Evolutionary conservation across 1,284 basidiomycete species (phyloP).

Genomic region (Cystobasidium sp.): DNA sequence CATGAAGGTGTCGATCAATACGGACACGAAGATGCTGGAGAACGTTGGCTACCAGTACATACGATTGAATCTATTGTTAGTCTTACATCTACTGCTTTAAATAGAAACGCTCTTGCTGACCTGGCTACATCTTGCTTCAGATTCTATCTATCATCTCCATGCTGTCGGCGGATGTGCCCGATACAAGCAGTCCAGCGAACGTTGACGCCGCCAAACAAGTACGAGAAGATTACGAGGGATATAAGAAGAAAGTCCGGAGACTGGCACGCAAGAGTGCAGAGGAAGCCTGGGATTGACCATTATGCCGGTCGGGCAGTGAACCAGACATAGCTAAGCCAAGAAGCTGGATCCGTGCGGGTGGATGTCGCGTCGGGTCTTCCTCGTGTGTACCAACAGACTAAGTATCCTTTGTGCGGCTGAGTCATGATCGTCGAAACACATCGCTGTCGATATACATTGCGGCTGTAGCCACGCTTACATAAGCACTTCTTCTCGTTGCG

Average conservation of each 20-base stretch:
- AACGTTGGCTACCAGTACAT: conserved; percentile 97
- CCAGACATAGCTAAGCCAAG: too few relatives aligned
- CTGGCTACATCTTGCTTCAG: conserved; percentile 60
- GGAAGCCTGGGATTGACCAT: conserved; percentile 65
- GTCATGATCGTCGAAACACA: too few relatives aligned
- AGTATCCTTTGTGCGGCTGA: background rate
- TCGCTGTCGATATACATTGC: too few relatives aligned
- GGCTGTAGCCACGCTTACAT: too few relatives aligned
- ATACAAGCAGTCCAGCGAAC: conserved; percentile 94
- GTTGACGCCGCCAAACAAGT: conserved; percentile 94
- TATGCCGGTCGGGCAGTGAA: too few relatives aligned
- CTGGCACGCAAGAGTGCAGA: conserved; percentile 82
- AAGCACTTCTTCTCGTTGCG: too few relatives aligned
- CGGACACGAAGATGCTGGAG: conserved; percentile 95
- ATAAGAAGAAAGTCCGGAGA: conserved; percentile 91
- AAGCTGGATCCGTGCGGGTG: too few relatives aligned
- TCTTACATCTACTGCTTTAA: conserved; percentile 44
- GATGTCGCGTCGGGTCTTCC: too few relatives aligned
- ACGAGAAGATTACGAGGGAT: conserved; percentile 73
- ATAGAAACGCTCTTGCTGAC: conserved; percentile 5
- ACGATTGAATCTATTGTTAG: conserved; percentile 94
- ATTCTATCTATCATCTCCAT: conserved; percentile 95
- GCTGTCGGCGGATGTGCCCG: conserved; percentile 87
- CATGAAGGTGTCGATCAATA: conserved; percentile 97
- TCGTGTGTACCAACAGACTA: too few relatives aligned